Percentiles rank a stretch among this genome's conserved stretches.
Evolutionary conservation across 148 eudicot species (phyloP).

Genomic region (Hydrangea macrophylla): DNA sequence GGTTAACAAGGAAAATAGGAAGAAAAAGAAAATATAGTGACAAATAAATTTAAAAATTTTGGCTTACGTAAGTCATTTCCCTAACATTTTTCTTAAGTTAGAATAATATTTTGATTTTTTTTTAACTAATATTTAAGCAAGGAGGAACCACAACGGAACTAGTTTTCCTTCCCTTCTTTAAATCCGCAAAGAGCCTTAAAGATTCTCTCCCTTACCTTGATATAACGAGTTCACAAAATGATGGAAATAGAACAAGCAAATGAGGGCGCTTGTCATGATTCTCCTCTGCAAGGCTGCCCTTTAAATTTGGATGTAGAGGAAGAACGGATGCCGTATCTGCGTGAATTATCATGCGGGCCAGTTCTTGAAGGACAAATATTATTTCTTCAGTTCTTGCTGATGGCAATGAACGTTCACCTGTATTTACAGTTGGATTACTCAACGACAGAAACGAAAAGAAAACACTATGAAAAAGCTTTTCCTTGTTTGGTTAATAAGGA

Average conservation of each 20-base stretch:
- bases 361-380: slow-evolving; percentile 71
- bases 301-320: slow-evolving; percentile 60
- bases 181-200: no score
- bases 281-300: slow-evolving; percentile 34
- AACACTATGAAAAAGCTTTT: no score
- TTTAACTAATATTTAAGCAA: no score
- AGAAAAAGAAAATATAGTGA: no score
- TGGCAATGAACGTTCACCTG: slow-evolving; percentile 76
- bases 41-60: no score
- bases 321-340: slow-evolving; percentile 62
- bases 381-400: slow-evolving; percentile 81
- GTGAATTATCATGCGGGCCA: slow-evolving; percentile 63
- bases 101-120: no score
- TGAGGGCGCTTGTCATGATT: slow-evolving; percentile 49
- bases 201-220: slow-evolving; percentile 66
- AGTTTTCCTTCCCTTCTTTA: no score
- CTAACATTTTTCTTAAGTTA: not conserved
- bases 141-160: no score
- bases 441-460: no score
- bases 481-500: no score
- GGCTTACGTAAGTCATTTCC: no score
- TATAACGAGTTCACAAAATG: slow-evolving; percentile 83
- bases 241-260: slow-evolving; percentile 74
- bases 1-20: no score
- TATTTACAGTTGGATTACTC: slow-evolving; percentile 15